Evolutionary conservation across 192 early-diverging fungal species (phyloP).

Genomic region (Linnemannia elongata): DNA sequence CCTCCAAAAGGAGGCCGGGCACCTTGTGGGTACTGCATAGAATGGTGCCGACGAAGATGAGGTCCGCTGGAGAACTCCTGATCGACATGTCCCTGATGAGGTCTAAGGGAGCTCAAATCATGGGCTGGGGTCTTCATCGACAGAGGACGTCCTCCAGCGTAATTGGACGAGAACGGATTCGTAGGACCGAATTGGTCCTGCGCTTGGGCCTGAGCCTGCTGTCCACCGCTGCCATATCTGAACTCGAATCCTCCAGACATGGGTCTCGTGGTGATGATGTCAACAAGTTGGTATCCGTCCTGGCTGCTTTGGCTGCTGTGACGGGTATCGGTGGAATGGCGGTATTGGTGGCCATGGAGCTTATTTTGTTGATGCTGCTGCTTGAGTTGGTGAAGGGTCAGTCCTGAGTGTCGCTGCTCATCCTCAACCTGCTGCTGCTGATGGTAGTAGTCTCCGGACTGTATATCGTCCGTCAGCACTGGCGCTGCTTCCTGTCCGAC

Average conservation of each 20-base stretch:
- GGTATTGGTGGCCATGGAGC: constrained; percentile 10
- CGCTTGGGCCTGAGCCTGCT: background rate
- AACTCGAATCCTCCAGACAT: constrained; percentile 39
- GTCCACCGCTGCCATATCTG: constrained; percentile 12
- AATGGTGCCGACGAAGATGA: constrained; percentile 39
- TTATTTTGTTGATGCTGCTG: constrained; percentile 35
- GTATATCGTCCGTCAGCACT: background rate
- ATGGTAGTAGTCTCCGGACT: constrained; percentile 1
- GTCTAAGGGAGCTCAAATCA: background rate
- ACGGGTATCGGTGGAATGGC: constrained; percentile 23
- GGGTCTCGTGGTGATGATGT: constrained; percentile 45
- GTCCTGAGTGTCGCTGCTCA: constrained; percentile 15
- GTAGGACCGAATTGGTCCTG: constrained; percentile 18
- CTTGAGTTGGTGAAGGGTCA: constrained; percentile 42
- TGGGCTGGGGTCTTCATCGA: constrained; percentile 10
- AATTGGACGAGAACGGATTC: constrained; percentile 18
- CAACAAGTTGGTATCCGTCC: constrained; percentile 45
- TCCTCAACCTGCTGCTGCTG: constrained; percentile 19
- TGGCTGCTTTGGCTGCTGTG: constrained; percentile 41
- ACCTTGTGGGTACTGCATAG: constrained; percentile 33
- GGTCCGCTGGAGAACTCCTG: background rate
- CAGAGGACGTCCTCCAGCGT: background rate
- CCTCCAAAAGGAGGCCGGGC: background rate
- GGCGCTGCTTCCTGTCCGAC: background rate
- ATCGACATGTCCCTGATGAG: background rate